These are phyloP conservation scores for Clonostachys sp. DNA, from an alignment of 2,329 filamentous ascomycete species.

Conservation along the genomic window DNA sequence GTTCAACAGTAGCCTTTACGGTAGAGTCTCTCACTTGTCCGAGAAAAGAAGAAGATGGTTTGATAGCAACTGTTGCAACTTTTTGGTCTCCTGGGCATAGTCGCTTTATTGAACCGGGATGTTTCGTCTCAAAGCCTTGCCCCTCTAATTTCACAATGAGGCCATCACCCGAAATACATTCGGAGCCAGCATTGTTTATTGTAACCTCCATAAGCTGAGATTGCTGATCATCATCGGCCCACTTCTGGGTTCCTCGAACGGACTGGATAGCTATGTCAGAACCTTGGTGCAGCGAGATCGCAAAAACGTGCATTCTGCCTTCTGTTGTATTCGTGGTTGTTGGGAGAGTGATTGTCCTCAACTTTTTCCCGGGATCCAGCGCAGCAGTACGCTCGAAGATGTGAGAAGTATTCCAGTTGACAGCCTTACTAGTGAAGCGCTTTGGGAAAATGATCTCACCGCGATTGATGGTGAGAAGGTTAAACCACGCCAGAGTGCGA, in stretches of 20 bases:
- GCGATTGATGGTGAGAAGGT: slow-evolving; percentile 35
- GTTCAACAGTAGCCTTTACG: background rate
- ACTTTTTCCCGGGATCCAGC: slow-evolving; percentile 26
- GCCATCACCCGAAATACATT: slow-evolving; percentile 21
- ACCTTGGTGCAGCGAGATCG: slow-evolving; percentile 26
- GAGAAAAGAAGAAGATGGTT: slow-evolving; percentile 13
- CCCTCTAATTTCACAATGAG: slow-evolving; percentile 21
- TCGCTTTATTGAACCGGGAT: slow-evolving; percentile 26
- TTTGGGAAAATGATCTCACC: slow-evolving; percentile 38
- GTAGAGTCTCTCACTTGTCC: slow-evolving; percentile 8
- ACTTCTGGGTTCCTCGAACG: slow-evolving; percentile 33
- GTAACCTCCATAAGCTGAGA: slow-evolving; percentile 33
- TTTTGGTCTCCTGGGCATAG: slow-evolving; percentile 39
- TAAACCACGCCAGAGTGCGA: slow-evolving; percentile 35
- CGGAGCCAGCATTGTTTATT: slow-evolving; percentile 25
- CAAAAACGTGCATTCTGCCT: slow-evolving; percentile 35
- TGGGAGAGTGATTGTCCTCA: slow-evolving; percentile 33
- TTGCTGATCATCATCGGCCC: slow-evolving; percentile 27
- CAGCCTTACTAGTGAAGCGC: slow-evolving; percentile 29
- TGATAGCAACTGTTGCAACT: slow-evolving; percentile 27
- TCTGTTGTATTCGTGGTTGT: slow-evolving; percentile 24
- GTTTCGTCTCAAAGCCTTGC: slow-evolving; percentile 34
- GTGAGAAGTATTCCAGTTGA: slow-evolving; percentile 34
- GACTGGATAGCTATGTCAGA: slow-evolving; percentile 15
- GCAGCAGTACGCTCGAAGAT: slow-evolving; percentile 37